phyloP scores from a whole-genome alignment of 495 filamentous ascomycete genomes.

The Penicillium atrosanguineum region DNA sequence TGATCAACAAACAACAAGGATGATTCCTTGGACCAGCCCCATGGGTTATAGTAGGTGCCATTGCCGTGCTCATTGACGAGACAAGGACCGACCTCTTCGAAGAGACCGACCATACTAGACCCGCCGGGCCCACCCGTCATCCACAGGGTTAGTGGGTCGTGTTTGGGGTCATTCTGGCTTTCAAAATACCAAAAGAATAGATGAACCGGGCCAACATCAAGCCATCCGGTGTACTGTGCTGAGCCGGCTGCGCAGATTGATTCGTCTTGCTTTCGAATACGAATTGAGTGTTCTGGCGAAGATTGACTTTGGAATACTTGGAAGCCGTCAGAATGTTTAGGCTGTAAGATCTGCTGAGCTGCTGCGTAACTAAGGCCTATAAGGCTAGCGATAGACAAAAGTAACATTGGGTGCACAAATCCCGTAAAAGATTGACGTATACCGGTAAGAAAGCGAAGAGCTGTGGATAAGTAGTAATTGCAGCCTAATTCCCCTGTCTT shows the following conservation, averaged over 20 bases:
- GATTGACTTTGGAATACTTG: conserved; percentile 16
- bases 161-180: conserved; percentile 48
- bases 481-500: neutral
- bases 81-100: conserved; percentile 42
- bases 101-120: conserved; percentile 38
- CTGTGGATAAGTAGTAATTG: neutral
- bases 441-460: neutral
- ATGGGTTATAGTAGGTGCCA: neutral
- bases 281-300: conserved; percentile 34
- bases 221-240: conserved; percentile 41
- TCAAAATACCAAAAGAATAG: conserved; percentile 58
- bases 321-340: conserved; percentile 4
- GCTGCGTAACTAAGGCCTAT: neutral
- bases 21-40: conserved; percentile 1
- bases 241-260: conserved; percentile 36
- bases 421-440: neutral
- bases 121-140: conserved; percentile 52
- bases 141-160: conserved; percentile 56
- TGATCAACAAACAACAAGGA: conserved; percentile 47
- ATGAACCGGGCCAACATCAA: conserved; percentile 36
- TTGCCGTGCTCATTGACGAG: conserved; percentile 2
- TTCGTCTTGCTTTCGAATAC: conserved; percentile 39
- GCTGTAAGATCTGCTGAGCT: neutral
- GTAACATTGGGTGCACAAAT: neutral
- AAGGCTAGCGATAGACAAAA: neutral